Percentiles rank a stretch among this genome's conserved stretches.
Evolutionary conservation across 208 protist species (phyloP).

Genomic region (Leishmania tropica): DNA sequence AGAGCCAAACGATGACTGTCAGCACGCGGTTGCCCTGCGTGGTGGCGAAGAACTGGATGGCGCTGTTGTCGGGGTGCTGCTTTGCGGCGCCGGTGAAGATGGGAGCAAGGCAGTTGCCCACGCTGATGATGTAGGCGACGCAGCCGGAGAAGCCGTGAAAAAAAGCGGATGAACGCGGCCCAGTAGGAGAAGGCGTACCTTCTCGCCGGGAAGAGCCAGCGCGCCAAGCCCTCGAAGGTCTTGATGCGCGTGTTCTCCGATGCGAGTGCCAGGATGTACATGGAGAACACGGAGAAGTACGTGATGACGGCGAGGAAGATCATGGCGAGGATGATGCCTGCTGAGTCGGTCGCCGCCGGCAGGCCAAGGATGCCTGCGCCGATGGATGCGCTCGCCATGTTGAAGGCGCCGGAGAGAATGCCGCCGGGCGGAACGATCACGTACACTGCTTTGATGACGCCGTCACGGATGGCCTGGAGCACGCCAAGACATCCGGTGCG

Average conservation of each 20-base stretch:
- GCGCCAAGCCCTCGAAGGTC: constrained; percentile 50
- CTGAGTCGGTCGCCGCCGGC: constrained; percentile 37
- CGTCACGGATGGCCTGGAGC: background rate
- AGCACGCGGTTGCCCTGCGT: constrained; percentile 34
- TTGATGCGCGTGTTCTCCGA: constrained; percentile 37
- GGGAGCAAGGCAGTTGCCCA: constrained; percentile 32
- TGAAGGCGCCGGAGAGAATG: too few relatives aligned
- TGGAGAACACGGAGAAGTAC: constrained; percentile 40
- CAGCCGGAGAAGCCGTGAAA: constrained; percentile 34
- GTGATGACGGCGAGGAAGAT: constrained; percentile 45
- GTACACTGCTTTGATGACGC: constrained; percentile 7
- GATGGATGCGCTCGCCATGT: constrained; percentile 40
- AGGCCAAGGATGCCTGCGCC: constrained; percentile 49
- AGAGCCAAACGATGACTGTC: constrained; percentile 41
- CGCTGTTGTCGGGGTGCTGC: constrained; percentile 21
- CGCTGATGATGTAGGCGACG: constrained; percentile 43
- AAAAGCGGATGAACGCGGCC: constrained; percentile 41
- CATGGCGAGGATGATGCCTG: constrained; percentile 35
- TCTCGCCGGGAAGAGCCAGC: constrained; percentile 29
- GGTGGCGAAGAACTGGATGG: constrained; percentile 30
- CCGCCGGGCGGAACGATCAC: constrained; percentile 36
- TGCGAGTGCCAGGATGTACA: constrained; percentile 44
- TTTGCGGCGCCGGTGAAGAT: constrained; percentile 28
- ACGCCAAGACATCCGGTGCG: constrained; percentile 2
- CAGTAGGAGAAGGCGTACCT: constrained; percentile 41